Conservation (phyloP, 192 early-diverging fungal genomes). For the Piromyces finnis region DNA sequence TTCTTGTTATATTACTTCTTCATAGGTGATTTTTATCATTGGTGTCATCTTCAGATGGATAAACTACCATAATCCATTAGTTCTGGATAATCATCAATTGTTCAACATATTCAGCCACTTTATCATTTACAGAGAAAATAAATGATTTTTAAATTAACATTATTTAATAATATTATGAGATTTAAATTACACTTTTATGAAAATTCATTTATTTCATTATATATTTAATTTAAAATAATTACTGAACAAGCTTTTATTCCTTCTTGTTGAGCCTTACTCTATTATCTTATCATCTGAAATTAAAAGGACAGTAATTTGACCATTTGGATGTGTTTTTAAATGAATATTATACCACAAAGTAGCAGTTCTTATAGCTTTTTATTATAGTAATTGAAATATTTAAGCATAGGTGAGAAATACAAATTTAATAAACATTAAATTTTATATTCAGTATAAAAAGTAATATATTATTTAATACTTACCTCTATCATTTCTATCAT, state of each 20-base stretch:
- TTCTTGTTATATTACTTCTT: slow-evolving; percentile 27
- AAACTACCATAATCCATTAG: slow-evolving; percentile 80
- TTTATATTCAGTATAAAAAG: no score
- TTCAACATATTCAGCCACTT: slow-evolving; percentile 59
- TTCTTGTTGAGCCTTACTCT: slow-evolving; percentile 42
- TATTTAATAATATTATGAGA: no score
- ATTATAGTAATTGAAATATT: no score
- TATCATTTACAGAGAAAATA: no score
- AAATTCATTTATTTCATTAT: no score
- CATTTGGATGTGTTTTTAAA: slow-evolving; percentile 16
- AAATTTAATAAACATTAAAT: no score
- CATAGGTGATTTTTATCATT: slow-evolving; percentile 39
- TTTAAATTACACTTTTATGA: no score
- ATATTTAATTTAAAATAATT: background rate
- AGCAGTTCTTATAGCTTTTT: slow-evolving; percentile 71
- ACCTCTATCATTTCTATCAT: slow-evolving; percentile 89
- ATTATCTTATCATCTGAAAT: slow-evolving; percentile 85
- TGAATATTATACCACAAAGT: slow-evolving; percentile 72
- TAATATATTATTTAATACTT: no score
- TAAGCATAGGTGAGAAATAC: no score
- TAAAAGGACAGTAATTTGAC: slow-evolving; percentile 35
- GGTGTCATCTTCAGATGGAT: slow-evolving; percentile 15
- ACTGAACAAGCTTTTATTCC: slow-evolving; percentile 50
- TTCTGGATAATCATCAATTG: slow-evolving; percentile 58
- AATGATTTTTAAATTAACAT: no score